Base-by-base conservation (phyloP, 1,139 yeast genomes). In the Hyphopichia burtonii region DNA sequence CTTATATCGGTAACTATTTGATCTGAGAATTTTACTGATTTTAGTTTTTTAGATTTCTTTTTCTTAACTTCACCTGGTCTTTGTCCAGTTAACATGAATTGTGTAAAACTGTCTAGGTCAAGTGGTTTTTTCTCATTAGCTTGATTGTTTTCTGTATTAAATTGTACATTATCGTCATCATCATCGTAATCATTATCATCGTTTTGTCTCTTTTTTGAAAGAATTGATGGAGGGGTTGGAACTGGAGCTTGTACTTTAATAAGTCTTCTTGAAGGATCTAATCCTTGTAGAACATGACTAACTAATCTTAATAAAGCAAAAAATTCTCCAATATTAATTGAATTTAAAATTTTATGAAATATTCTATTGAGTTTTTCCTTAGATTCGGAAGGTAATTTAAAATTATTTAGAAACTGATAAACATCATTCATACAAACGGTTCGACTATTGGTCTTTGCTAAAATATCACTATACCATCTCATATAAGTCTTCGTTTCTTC, bases 381-480 rank as follows among this genome's bases (percentile, higher is more conserved):
- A 7, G 73, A 53, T 1, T 54, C 49, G 1, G 63, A 63, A 1
- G 78, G 55, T 15, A 86, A 66, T 45, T 71, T 74, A 63, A 86
- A 86, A 58, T 86, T 86, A 46, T 68, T 60, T 44, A 86, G 62
- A 51, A 86, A 86, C 37, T 61, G 69, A 61, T 80, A 84, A 7
- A 86, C 86, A 53, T 86, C 93, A 2, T 63, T 65, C 52, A 86
- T 63, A 11, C 78, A 66, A 16, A 85, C 78, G 28, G 86, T 66
- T 48, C 83, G 71, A 33, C 77, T 67, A 48, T 76, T 77, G 12
- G 76, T 71, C 39, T 87, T 71, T 12, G 83, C 74, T 36, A 82
- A 71, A 14, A 86, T 81, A 53, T 82, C 84, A 52, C 82, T 80
- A 56, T 85, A 86, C 94, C 94, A 86, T 52, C 93, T 65, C 58